These are phyloP conservation scores for Poterioochromonas sp. DNA, from an alignment of 352 stramenopile genomes.

Conservation along the genomic window DNA sequence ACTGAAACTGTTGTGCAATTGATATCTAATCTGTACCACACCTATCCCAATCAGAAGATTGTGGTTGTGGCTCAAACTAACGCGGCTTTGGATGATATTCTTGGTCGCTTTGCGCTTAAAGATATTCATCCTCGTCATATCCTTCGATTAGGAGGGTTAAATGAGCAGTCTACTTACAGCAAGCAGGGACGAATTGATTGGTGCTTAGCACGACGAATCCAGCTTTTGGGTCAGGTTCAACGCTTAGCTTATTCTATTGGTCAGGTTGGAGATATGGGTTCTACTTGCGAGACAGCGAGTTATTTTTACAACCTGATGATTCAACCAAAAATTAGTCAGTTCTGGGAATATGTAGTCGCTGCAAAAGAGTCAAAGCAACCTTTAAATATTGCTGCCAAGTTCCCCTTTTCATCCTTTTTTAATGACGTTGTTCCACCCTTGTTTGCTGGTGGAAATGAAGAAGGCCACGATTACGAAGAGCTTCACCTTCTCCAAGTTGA, in stretches of 20 bases:
- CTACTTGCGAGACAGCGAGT: constrained; percentile 88
- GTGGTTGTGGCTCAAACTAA: constrained; percentile 89
- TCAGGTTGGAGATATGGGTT: constrained; percentile 56
- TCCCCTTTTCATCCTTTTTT: constrained; percentile 36
- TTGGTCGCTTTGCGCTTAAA: constrained; percentile 71
- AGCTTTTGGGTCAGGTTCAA: constrained; percentile 81
- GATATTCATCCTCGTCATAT: constrained; percentile 65
- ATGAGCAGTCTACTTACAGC: constrained; percentile 60
- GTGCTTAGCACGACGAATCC: constrained; percentile 55
- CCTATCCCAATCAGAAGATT: constrained; percentile 69
- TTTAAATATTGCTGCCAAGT: neutral
- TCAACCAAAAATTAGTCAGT: constrained; percentile 53
- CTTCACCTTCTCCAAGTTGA: too few relatives aligned
- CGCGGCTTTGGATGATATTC: constrained; percentile 85
- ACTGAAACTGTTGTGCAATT: constrained; percentile 87
- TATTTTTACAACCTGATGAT: constrained; percentile 88
- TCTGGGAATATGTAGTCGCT: too few relatives aligned
- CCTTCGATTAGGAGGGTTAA: constrained; percentile 66
- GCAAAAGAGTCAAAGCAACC: neutral
- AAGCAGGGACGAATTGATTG: constrained; percentile 78
- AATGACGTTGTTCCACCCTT: neutral
- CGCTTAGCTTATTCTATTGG: constrained; percentile 76
- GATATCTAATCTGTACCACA: constrained; percentile 79
- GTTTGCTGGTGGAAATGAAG: neutral
- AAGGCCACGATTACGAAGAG: neutral